Evolutionary conservation across 2,329 filamentous ascomycete genomes (phyloP), one percentile per base, ranked within the genome.

Genomic region (Aurifilum marmelostoma): DNA sequence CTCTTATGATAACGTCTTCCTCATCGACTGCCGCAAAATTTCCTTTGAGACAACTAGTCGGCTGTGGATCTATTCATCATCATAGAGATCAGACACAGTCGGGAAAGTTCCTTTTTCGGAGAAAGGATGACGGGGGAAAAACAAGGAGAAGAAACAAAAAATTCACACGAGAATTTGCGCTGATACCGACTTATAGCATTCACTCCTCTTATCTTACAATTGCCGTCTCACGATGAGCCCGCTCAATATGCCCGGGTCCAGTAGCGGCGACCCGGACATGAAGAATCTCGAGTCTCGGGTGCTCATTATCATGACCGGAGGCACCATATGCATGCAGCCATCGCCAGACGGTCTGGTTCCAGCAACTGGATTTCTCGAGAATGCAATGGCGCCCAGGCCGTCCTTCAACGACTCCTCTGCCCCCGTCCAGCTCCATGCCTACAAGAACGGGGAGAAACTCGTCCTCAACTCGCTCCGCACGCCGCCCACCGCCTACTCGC

Each of bases 301-400:
- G 16, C 84, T 97, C 73, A 91, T 97, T 75, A 92, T 97, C 79
- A 95, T 97, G 83, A 97, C 94, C 16, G 94, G 92, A 70, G 92
- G 91, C 59, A 94, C 91, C 8, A 97, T 97, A 75, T 97, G 93
- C 81, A 97, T 97, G 94, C 89, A 91, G 76, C 90, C 89, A 67
- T 93, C 93, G 12, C 86, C 87, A 11, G 88, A 93, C 73, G 94
- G 94, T 1, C 88, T 97, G 66, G 85, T 96, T 47, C 94, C 94
- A 7, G 91, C 92, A 67, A 83, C 88, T 74, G 91, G 92, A 3
- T 97, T 97, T 77, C 83, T 97, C 59, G 88, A 96, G 75, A 89
- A 89, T 73, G 93, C 93, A 75, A 91, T 97, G 83, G 91, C 91
- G 4, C 92, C 92, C 11, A 86, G 92, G 41, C 92, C 92, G 2